Percentiles rank a stretch among this genome's conserved stretches.
Conservation (phyloP, 1,284 basidiomycete species). For the Cryptococcus amylolentus region DNA sequence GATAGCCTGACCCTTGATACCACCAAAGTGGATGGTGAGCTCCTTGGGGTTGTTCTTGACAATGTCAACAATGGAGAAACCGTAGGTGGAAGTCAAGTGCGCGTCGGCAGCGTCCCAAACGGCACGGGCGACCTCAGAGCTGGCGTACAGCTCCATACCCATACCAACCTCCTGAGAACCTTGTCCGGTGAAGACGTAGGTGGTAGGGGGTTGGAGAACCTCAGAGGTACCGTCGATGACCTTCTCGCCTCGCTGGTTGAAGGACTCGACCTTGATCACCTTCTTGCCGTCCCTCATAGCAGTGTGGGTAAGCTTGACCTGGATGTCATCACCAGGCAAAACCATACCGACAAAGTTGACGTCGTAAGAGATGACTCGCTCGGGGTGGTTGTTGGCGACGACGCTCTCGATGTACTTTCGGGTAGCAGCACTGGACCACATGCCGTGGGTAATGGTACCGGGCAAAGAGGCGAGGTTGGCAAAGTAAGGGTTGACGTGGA, state of each 20-base stretch:
- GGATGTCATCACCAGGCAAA: conserved; percentile 84
- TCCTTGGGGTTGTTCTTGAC: conserved; percentile 96
- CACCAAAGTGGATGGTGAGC: conserved; percentile 98
- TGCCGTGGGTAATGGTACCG: conserved; percentile 94
- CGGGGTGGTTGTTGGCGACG: conserved; percentile 86
- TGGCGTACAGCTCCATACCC: conserved; percentile 98
- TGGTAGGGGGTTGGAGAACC: conserved; percentile 85
- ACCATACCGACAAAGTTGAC: conserved; percentile 96
- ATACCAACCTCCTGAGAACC: conserved; percentile 97
- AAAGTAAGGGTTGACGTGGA: conserved; percentile 98
- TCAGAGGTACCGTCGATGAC: conserved; percentile 89
- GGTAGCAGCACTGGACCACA: conserved; percentile 95
- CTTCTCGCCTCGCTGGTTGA: conserved; percentile 81
- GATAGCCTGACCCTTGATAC: conserved; percentile 96
- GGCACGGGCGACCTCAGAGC: conserved; percentile 84
- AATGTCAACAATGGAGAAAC: conserved; percentile 95
- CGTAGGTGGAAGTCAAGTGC: conserved; percentile 89
- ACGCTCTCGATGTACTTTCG: conserved; percentile 89
- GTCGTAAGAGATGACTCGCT: conserved; percentile 85
- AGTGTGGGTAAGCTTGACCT: conserved; percentile 81
- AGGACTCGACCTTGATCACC: conserved; percentile 84
- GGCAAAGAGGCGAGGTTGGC: conserved; percentile 89
- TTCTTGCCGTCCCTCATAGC: conserved; percentile 91
- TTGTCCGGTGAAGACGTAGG: conserved; percentile 98
- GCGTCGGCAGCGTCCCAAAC: conserved; percentile 97